Conservation (phyloP, 2,329 filamentous ascomycete species). For the Pestalotiopsis sp. region DNA sequence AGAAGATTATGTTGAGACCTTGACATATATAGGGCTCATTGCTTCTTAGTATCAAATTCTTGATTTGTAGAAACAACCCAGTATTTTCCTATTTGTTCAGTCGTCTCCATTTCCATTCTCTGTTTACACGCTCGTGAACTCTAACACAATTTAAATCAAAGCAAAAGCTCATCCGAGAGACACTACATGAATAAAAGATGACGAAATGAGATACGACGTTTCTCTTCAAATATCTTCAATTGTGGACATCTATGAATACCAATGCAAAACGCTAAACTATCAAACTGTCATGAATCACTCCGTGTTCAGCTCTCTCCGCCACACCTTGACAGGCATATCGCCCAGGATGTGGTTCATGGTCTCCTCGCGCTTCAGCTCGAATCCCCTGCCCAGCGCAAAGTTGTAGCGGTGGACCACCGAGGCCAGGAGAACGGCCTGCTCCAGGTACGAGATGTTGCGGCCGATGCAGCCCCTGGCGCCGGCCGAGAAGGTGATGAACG, state of each 20-base stretch:
- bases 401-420: constrained; percentile 45
- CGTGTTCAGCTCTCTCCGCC: constrained; percentile 21
- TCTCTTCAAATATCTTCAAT: background rate
- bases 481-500: constrained; percentile 40
- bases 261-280: background rate
- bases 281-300: background rate
- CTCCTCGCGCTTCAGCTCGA: constrained; percentile 28
- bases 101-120: too few species aligned
- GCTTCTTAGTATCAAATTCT: too few species aligned
- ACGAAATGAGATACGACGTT: background rate
- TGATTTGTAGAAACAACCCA: background rate
- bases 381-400: constrained; percentile 36
- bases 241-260: background rate
- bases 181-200: background rate
- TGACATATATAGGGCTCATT: background rate
- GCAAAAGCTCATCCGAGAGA: too few species aligned
- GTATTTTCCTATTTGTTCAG: background rate
- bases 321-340: constrained; percentile 29
- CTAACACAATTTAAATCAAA: too few species aligned
- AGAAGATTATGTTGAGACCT: background rate
- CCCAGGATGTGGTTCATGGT: constrained; percentile 28
- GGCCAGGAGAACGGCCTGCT: constrained; percentile 47
- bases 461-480: constrained; percentile 27
- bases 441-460: constrained; percentile 42
- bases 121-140: too few species aligned